Base-by-base conservation (phyloP, 164 flowering plant genomes). In the Nymphaea thermarum region DNA sequence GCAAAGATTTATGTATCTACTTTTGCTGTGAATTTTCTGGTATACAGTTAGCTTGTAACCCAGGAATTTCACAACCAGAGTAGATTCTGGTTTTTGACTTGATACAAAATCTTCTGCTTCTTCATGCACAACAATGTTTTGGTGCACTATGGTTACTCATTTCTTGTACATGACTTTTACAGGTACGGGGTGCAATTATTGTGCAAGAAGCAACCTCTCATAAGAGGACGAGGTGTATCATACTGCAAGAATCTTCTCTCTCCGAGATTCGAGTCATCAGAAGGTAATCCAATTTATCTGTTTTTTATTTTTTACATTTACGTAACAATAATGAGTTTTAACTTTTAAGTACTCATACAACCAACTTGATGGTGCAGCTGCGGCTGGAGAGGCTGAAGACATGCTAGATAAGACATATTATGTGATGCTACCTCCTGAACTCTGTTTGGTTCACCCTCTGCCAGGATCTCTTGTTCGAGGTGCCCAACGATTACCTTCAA, bases 161-260 rank as follows among this genome's bases (percentile, higher is more conserved):
- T 47, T 47, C 55, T 47, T 7, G 12, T 47, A 14, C 55, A 6
- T 47, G 7, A 4, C 12, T 47, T 47, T 47, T 47, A 47, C 12
- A 95, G 99, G 79, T 95, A 95, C 80, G 99, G 99, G 65, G 97
- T 92, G 68, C 87, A 95, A 17, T 74, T 92, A 78, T 69, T 81
- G 1, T 84, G 76, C 76, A 92, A 88, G 79, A 81, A 85, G 68
- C 97, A 95, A 73, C 97, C 96, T 73, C 78, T 95, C 42, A 79
- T 92, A 63, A 83, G 91, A 82, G 93, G 89, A 41, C 97, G 98
- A 59, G 99, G 99, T 76, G 99, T 95, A 72, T 95, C 99, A 67
- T 85, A 89, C 74, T 95, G 98, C 90, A 95, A 95, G 81, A 90
- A 95, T 81, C 94, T 95, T 66, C 80, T 95, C 63, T 92, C 98